A percentile compares a stretch with the other conserved stretches of the same genome.
phyloP scores from a whole-genome alignment of 148 eudicot species.

The Cornus controversa region DNA sequence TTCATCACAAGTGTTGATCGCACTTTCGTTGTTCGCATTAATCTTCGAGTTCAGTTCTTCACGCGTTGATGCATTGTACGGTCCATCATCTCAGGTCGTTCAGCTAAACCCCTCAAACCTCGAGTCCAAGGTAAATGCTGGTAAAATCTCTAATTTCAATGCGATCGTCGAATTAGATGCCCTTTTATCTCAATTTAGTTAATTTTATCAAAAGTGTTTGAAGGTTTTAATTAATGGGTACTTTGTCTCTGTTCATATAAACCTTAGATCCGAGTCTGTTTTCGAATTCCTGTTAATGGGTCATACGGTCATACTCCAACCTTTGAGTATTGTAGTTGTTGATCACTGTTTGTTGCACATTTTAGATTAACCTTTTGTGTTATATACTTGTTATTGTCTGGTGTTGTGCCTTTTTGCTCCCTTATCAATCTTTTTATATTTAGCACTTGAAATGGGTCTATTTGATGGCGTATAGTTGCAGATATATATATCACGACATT shows the following conservation, averaged over 20 bases:
- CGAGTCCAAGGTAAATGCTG: slow-evolving; percentile 68
- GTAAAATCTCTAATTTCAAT: neutral
- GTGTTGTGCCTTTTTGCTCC: too few relatives aligned
- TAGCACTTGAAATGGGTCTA: neutral
- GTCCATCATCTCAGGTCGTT: slow-evolving; percentile 74
- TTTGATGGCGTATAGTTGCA: neutral
- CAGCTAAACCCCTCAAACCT: slow-evolving; percentile 79
- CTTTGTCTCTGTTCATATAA: neutral
- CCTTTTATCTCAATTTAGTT: neutral
- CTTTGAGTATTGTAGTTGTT: too few relatives aligned
- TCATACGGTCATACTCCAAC: too few relatives aligned
- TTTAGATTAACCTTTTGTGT: too few relatives aligned
- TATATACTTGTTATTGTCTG: too few relatives aligned
- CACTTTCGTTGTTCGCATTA: slow-evolving; percentile 18
- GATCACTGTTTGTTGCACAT: too few relatives aligned
- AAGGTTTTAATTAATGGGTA: neutral
- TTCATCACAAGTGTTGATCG: slow-evolving; percentile 7
- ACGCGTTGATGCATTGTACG: slow-evolving; percentile 60
- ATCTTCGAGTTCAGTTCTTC: slow-evolving; percentile 11
- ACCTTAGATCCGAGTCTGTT: neutral
- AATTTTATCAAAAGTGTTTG: neutral
- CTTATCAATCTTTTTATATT: too few relatives aligned
- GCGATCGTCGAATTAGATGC: neutral
- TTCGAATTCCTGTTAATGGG: neutral
- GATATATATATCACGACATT: too few relatives aligned